Base-by-base conservation (phyloP, 1,284 basidiomycete species). In the Hemileia vastatrix region DNA sequence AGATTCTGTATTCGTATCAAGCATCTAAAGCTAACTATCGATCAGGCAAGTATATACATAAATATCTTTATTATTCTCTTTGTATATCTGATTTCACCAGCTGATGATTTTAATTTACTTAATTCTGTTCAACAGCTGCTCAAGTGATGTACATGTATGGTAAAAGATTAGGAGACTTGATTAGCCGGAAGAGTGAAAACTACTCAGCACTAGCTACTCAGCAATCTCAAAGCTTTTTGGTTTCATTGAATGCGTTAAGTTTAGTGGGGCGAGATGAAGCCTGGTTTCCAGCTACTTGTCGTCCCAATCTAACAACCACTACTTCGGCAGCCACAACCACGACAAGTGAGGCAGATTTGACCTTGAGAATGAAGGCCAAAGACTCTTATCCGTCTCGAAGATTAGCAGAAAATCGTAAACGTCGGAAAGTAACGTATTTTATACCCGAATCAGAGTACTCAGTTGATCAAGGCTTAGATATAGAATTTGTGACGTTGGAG, bases 1-100 rank as follows among this genome's bases (percentile, higher is more conserved):
- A 85, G 68, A 88, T 98, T 63, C 78, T 98, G n/a, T 96, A 97
- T 78, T 86, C 90, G 53, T 98, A 92, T 88, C 87, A 90, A 76
- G 83, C 87, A 66, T 81, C 83, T 57, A 81, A 88, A 75, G 88
- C 88, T 33, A 73, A 76, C 67, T 67, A 72, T 63, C 75, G 74
- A 49, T 72, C 68, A 61, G 65, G 75, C 64, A 6, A 48, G 66
- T 65, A 19, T 13, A 40, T 54, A 4, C n/a, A n/a, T n/a, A n/a
- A n/a, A n/a, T n/a, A n/a, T n/a, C n/a, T n/a, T n/a, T n/a, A n/a
- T n/a, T n/a, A n/a, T n/a, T n/a, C n/a, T n/a, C n/a, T n/a, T n/a
- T n/a, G n/a, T n/a, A n/a, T n/a, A n/a, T n/a, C n/a, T n/a, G n/a
- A n/a, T n/a, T n/a, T n/a, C n/a, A n/a, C n/a, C n/a, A n/a, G n/a